Conservation (phyloP, 345 rosid genomes). For the Arabis alpina region DNA sequence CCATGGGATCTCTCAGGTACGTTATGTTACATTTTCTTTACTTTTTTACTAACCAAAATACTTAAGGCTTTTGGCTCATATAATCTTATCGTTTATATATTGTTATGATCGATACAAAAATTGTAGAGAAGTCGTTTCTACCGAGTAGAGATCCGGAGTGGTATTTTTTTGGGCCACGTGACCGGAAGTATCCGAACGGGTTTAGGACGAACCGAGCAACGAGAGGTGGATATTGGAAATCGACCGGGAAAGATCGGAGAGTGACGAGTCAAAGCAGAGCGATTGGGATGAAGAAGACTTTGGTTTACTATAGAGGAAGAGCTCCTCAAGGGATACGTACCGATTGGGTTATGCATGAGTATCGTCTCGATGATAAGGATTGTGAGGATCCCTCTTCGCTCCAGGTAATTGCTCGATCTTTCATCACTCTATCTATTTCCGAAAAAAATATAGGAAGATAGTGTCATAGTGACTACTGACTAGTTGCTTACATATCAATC, state of each 20-base stretch:
- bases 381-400: constrained; percentile 73
- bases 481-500: neutral
- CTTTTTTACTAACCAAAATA: neutral
- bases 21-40: constrained; percentile 5
- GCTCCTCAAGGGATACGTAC: constrained; percentile 95
- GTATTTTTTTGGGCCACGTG: constrained; percentile 95
- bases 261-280: constrained; percentile 68
- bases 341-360: constrained; percentile 97
- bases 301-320: constrained; percentile 87
- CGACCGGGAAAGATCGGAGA: constrained; percentile 83
- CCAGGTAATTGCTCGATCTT: constrained; percentile 60
- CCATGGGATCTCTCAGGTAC: constrained; percentile 94
- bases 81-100: neutral
- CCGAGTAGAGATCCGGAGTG: constrained; percentile 95
- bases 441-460: neutral
- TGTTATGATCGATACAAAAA: constrained; percentile 7
- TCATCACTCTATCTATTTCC: neutral
- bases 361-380: constrained; percentile 88
- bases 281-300: constrained; percentile 92
- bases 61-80: neutral
- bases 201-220: constrained; percentile 91
- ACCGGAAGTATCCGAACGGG: constrained; percentile 89
- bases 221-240: constrained; percentile 90
- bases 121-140: constrained; percentile 75
- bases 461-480: neutral